phyloP scores from a whole-genome alignment of 2,329 filamentous ascomycete species.

The Cercospora zeina region DNA sequence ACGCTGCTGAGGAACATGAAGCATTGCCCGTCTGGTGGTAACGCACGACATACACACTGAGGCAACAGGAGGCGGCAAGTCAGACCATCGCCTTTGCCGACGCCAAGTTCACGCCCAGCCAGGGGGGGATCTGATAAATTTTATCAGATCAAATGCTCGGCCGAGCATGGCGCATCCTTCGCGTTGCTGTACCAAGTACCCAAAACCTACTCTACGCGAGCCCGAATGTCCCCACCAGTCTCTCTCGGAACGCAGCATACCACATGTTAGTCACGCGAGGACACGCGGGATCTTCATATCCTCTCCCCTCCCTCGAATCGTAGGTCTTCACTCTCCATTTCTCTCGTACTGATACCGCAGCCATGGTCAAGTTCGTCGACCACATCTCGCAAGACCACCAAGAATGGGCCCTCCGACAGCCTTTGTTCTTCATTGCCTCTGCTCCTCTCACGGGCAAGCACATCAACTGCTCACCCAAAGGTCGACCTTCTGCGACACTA shows the following conservation, averaged over 20 bases:
- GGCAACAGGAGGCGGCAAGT: no score
- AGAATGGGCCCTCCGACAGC: conserved; percentile 65
- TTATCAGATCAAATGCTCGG: not conserved
- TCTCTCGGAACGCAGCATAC: not conserved
- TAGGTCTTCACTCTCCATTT: not conserved
- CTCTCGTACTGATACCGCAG: not conserved
- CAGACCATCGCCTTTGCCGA: not conserved
- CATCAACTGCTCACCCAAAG: conserved; percentile 77
- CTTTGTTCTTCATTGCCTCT: conserved; percentile 74
- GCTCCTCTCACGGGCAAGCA: conserved; percentile 67
- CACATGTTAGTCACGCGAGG: not conserved
- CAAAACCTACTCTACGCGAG: not conserved
- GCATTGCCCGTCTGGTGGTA: no score
- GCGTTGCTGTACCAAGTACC: not conserved
- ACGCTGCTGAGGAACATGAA: no score
- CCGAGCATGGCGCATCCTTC: conserved; percentile 4
- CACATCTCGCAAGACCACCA: conserved; percentile 58
- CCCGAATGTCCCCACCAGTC: not conserved
- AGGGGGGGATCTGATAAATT: not conserved
- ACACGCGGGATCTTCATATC: not conserved
- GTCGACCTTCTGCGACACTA: conserved; percentile 63
- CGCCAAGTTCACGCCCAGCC: not conserved
- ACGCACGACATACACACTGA: no score
- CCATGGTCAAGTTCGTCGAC: conserved; percentile 62
- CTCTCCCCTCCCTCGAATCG: not conserved